Conservation (phyloP, 164 flowering plant genomes). For the Kingdonia uniflora region DNA sequence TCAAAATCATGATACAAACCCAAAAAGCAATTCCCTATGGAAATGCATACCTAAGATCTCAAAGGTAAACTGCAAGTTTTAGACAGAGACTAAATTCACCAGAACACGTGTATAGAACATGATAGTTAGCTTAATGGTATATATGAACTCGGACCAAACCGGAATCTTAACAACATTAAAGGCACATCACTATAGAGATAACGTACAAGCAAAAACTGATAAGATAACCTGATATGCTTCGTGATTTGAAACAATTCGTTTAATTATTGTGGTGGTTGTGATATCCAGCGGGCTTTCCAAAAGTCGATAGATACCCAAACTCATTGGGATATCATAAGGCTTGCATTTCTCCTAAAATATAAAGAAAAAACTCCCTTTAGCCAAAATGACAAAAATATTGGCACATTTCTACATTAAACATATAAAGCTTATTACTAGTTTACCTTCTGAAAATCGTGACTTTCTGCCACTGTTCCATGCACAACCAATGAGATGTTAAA, state of each 20-base stretch:
- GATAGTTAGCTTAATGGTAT: no score
- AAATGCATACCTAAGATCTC: no score
- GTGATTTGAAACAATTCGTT: conserved; percentile 84
- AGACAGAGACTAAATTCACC: no score
- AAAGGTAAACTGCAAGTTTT: no score
- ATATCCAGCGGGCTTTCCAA: conserved; percentile 83
- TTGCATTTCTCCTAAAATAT: conserved; percentile 41
- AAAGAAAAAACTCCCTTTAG: neutral
- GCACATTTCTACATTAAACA: neutral
- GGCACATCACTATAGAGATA: no score
- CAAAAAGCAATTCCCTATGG: no score
- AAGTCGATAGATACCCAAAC: conserved; percentile 60
- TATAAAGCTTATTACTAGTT: conserved; percentile 1
- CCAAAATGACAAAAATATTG: conserved; percentile 8
- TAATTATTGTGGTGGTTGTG: conserved; percentile 82
- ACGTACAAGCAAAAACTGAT: neutral
- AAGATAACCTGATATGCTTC: conserved; percentile 78
- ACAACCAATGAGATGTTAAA: conserved; percentile 91
- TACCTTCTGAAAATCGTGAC: conserved; percentile 65
- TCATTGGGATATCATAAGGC: conserved; percentile 75
- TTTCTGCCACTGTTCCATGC: conserved; percentile 89
- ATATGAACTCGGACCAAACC: no score
- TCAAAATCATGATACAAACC: no score
- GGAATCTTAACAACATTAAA: no score
- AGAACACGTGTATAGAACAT: no score